A percentile compares a stretch with the other conserved stretches of the same genome.
Evolutionary conservation across 1,284 basidiomycete species (phyloP).

Genomic region (Apiotrichum laibachii): DNA sequence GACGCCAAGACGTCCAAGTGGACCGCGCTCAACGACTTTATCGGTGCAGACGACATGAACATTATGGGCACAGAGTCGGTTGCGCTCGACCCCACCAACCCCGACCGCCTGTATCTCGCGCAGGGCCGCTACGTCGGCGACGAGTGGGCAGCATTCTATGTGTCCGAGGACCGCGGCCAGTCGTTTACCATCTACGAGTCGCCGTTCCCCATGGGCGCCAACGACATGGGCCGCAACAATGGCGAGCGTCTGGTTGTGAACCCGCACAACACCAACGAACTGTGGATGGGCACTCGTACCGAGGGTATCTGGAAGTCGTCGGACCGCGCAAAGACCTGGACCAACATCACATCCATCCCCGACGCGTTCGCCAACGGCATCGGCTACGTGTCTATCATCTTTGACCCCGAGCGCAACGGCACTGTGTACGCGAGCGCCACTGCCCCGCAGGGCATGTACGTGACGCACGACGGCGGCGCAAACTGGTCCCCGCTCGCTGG

Average conservation of each 20-base stretch:
- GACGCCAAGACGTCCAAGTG: not conserved
- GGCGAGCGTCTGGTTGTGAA: conserved; percentile 5
- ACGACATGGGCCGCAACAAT: conserved; percentile 6
- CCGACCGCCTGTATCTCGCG: conserved; percentile 4
- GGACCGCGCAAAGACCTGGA: not conserved
- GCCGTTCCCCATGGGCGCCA: conserved; percentile 6
- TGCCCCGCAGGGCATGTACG: not conserved
- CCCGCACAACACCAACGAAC: not conserved
- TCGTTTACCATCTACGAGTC: not conserved
- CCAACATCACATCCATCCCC: conserved; percentile 1
- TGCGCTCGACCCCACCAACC: conserved; percentile 7
- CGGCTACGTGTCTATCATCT: not conserved
- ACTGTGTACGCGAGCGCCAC: not conserved
- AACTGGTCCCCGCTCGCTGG: not conserved
- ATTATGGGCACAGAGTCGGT: conserved; percentile 5
- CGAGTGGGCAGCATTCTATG: not conserved
- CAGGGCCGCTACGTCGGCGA: not conserved
- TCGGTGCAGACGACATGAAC: conserved; percentile 1
- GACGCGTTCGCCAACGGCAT: conserved; percentile 2
- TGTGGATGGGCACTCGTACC: not conserved
- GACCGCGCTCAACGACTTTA: conserved; percentile 6
- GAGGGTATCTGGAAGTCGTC: conserved; percentile 1
- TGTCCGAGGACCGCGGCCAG: conserved; percentile 1
- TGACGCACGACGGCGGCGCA: not conserved
- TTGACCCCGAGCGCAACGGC: conserved; percentile 1